Evolutionary conservation across 2,329 filamentous ascomycete species (phyloP).

Genomic region (Calonectria montana): DNA sequence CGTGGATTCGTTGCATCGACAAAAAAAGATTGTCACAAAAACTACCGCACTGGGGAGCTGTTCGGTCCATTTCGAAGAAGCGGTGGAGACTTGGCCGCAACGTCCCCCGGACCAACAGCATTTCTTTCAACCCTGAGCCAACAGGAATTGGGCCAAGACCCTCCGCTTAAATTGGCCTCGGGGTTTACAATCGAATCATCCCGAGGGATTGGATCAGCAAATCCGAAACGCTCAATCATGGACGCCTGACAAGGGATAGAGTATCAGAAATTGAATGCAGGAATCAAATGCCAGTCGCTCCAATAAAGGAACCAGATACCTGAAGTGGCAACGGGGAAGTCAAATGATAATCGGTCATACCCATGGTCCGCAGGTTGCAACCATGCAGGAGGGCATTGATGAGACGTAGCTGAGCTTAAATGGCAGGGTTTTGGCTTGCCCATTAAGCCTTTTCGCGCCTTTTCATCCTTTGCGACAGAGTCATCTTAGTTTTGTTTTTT

Average conservation of each 20-base stretch:
- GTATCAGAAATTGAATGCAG: too few species aligned
- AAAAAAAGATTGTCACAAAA: background rate
- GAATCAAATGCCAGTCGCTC: background rate
- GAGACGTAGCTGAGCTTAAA: background rate
- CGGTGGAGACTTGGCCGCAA: background rate
- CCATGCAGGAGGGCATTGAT: background rate
- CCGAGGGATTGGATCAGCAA: background rate
- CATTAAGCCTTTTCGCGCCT: background rate
- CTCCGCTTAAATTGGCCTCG: background rate
- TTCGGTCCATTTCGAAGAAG: background rate
- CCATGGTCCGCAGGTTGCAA: background rate
- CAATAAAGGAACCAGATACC: background rate
- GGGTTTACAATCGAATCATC: background rate
- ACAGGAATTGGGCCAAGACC: background rate
- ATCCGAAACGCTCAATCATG: background rate
- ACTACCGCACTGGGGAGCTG: background rate
- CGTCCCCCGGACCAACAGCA: background rate
- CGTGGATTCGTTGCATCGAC: background rate
- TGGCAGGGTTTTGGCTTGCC: background rate
- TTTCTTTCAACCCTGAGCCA: background rate
- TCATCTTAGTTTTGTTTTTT: background rate
- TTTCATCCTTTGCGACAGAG: background rate
- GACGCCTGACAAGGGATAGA: too few species aligned
- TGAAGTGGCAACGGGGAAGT: too few species aligned
- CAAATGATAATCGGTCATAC: too few species aligned